Percentiles rank a stretch among this genome's conserved stretches.
phyloP scores from a whole-genome alignment of 2,329 filamentous ascomycete species.

The Diaporthe citriasiana region DNA sequence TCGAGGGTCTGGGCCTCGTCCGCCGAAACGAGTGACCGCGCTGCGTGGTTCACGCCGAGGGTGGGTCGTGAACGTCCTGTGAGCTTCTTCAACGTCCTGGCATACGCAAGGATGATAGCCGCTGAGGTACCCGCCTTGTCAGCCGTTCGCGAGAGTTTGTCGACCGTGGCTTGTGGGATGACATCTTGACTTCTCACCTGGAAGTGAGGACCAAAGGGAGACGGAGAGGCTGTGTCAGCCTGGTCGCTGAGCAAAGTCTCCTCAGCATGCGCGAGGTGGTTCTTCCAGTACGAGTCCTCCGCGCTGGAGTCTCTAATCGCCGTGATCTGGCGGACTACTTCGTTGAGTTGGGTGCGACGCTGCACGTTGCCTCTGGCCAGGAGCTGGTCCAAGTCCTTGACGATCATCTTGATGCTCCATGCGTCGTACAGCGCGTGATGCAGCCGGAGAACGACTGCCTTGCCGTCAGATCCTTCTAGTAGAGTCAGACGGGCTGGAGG shows the following conservation, averaged over 20 bases:
- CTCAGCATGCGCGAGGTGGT: conserved; percentile 14
- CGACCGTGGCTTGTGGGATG: conserved; percentile 18
- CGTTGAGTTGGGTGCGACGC: not conserved
- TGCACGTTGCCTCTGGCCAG: not conserved
- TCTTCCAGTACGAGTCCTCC: conserved; percentile 26
- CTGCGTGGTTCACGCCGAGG: conserved; percentile 42
- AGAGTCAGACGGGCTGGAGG: conserved; percentile 44
- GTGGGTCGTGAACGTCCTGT: conserved; percentile 39
- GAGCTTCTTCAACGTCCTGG: conserved; percentile 33
- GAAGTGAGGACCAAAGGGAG: conserved; percentile 42
- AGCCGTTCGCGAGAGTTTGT: not conserved
- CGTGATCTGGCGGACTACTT: not conserved
- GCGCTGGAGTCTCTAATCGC: not conserved
- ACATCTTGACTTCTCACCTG: conserved; percentile 38
- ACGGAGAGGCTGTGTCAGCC: not conserved
- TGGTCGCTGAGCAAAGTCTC: not conserved
- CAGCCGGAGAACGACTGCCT: conserved; percentile 45
- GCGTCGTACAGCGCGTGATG: conserved; percentile 48
- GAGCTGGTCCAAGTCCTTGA: conserved; percentile 42
- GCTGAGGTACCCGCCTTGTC: conserved; percentile 37
- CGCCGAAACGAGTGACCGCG: conserved; percentile 41
- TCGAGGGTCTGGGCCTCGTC: conserved; percentile 39
- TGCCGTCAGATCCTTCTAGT: conserved; percentile 44
- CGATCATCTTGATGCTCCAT: conserved; percentile 48
- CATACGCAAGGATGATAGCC: conserved; percentile 41